Evolutionary conservation across 306 rosid genomes (phyloP), one percentile per base, ranked within the genome.

Genomic region (Casuarina equisetifolia): DNA sequence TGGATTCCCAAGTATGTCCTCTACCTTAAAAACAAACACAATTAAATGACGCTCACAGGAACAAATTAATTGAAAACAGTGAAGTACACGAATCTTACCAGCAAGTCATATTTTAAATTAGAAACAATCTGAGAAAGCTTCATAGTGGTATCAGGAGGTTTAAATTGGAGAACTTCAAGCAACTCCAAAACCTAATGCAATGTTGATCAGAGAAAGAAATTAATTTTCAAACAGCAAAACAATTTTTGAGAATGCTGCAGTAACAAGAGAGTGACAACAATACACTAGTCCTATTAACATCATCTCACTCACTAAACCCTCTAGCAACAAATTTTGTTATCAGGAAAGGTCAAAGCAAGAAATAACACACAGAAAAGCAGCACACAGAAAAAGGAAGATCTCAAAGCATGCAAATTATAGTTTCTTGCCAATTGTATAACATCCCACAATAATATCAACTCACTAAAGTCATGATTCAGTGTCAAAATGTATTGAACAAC

Each of bases 81-180:
- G 50, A 64, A 78, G 75, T 63, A 77, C 38, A 67, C 84, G 75
- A 70, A 81, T 71, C 82, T 85, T 87, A 94, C 98, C 97, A 83
- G 78, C 79, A 89, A 85, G 64, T 85, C 91, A 78, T 80, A 90
- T 86, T 92, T 92, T 83, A 80, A 62, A 75, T 85, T 82, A 58
- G 93, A 83, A 82, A 89, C 85, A 87, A 91, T 83, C 83, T 83
- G 81, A 45, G 97, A 84, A 75, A 87, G 89, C 82, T 89, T 87
- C 64, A 74, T 73, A 48, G 80, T 79, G 50, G 97, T 81, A 70
- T 95, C 97, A 13, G 96, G 97, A 80, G 97, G 86, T 86, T 90
- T 87, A 84, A 95, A 95, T 84, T 92, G 98, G 74, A 95, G 80
- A 39, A 95, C 89, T 87, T 95, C 98, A 84, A 95, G 98, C 87